Base-by-base conservation (phyloP, 176 grass and related monocot genomes). In the Raddia distichophylla region DNA sequence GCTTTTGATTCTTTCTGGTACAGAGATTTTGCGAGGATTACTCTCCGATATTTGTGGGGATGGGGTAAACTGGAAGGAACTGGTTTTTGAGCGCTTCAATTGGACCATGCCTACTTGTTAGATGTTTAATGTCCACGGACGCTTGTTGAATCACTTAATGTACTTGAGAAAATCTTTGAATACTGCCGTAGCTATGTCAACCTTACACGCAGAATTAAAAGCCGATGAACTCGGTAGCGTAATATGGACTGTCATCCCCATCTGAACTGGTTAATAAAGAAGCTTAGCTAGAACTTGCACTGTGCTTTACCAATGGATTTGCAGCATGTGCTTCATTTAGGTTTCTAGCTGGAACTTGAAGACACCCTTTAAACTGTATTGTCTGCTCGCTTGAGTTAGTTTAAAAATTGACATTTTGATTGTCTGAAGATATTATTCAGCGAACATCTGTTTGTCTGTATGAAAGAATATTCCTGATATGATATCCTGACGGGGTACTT, bases 111-210 rank as follows among this genome's bases (percentile, higher is more conserved):
- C 83, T 60, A 50, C 78, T 54, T 45, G 83, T 27, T 20, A 73
- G 59, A 60, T 63, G 63, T 82, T 82, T 72, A 78, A 86, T 86
- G 60, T 60, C 11, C 56, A 19, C 45, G 77, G 70, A 85, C 53
- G 35, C 60, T 78, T 82, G 48, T 20, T 16, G 67, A 64, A 66
- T 78, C 12, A 18, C 32, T 18, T 67, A 45, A 69, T 65, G 65
- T 90, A 83, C 88, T 81, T 74, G 34, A 54, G 16, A 34, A 81
- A 78, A 68, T 77, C 79, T 86, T 90, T 82, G 67, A 90, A 79
- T 90, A 78, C 74, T 78, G 43, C 78, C 83, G 78, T 86, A 86
- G 72, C 51, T 42, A 78, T 86, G 88, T 82, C 83, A 83, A 74
- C 83, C 74, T 48, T 81, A 74, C 74, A 37, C 10, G 74, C 68